A percentile compares a stretch with the other conserved stretches of the same genome.
Evolutionary conservation across 2,329 filamentous ascomycete genomes (phyloP).

Genomic region (Hirsutella thompsonii): DNA sequence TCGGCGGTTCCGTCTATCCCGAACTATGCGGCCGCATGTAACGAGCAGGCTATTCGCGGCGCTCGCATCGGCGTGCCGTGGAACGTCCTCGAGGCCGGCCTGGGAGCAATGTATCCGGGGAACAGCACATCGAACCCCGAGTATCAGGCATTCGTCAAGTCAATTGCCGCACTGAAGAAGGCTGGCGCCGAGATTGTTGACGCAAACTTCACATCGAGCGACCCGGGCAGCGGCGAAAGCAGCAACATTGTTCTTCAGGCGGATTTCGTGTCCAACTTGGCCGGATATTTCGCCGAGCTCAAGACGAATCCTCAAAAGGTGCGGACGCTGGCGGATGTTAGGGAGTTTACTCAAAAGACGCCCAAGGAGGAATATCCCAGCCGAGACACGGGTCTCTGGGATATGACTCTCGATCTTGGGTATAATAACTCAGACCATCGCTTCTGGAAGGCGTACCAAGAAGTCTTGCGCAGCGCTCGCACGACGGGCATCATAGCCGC

Average conservation of each 20-base stretch:
- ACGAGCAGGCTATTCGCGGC: conserved; percentile 36
- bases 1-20: conserved; percentile 28
- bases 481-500: conserved; percentile 48
- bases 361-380: conserved; percentile 44
- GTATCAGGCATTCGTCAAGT: conserved; percentile 35
- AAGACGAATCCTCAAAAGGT: conserved; percentile 41
- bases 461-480: conserved; percentile 42
- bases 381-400: conserved; percentile 46
- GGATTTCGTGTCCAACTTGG: conserved; percentile 46
- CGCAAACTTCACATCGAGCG: conserved; percentile 21
- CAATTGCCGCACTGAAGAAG: conserved; percentile 33
- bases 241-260: conserved; percentile 33
- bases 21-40: conserved; percentile 46
- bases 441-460: conserved; percentile 33
- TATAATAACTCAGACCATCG: conserved; percentile 41
- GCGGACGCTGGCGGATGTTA: conserved; percentile 34
- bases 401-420: conserved; percentile 32
- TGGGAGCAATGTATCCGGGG: background rate
- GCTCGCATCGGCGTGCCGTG: conserved; percentile 50
- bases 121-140: conserved; percentile 5
- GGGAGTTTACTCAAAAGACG: conserved; percentile 39
- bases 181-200: conserved; percentile 50
- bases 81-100: conserved; percentile 35
- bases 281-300: conserved; percentile 41
- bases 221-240: background rate